Conservation (phyloP, 2,329 filamentous ascomycete species). For the Arthrobotrys megalospora region DNA sequence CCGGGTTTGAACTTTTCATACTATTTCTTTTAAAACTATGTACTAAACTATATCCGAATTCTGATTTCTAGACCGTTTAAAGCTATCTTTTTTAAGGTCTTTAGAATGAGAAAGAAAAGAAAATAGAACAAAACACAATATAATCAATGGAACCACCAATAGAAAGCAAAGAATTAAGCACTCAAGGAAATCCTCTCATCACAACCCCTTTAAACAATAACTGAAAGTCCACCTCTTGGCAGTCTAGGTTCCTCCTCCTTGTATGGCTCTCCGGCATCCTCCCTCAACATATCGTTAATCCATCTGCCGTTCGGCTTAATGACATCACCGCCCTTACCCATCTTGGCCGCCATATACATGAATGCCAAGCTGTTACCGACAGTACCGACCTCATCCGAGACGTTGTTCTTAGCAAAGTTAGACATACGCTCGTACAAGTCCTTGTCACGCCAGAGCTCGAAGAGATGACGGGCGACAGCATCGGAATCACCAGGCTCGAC, state of each 20-base stretch:
- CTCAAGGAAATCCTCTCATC: constrained; percentile 5
- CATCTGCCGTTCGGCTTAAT: constrained; percentile 76
- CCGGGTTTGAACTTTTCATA: constrained; percentile 17
- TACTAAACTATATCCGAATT: constrained; percentile 15
- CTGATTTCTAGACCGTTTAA: constrained; percentile 19
- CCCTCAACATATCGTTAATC: constrained; percentile 82
- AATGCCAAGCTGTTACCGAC: constrained; percentile 83
- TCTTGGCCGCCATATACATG: constrained; percentile 81
- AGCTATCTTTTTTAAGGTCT: neutral
- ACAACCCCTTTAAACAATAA: constrained; percentile 39
- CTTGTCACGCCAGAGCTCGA: constrained; percentile 77
- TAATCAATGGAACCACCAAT: constrained; percentile 12
- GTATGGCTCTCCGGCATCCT: constrained; percentile 76
- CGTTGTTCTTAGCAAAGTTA: constrained; percentile 75
- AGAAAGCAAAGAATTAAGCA: constrained; percentile 8
- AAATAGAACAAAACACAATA: neutral
- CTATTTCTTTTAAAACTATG: constrained; percentile 8
- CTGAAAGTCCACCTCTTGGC: constrained; percentile 67
- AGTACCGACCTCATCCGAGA: constrained; percentile 86
- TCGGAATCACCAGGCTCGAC: constrained; percentile 80
- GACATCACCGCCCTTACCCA: constrained; percentile 73
- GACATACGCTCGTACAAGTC: constrained; percentile 78
- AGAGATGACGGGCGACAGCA: constrained; percentile 78
- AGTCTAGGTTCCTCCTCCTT: constrained; percentile 74
- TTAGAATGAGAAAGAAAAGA: neutral